Evolutionary conservation across 2,329 filamentous ascomycete species (phyloP).

Genomic region (Aspergillus sp.): DNA sequence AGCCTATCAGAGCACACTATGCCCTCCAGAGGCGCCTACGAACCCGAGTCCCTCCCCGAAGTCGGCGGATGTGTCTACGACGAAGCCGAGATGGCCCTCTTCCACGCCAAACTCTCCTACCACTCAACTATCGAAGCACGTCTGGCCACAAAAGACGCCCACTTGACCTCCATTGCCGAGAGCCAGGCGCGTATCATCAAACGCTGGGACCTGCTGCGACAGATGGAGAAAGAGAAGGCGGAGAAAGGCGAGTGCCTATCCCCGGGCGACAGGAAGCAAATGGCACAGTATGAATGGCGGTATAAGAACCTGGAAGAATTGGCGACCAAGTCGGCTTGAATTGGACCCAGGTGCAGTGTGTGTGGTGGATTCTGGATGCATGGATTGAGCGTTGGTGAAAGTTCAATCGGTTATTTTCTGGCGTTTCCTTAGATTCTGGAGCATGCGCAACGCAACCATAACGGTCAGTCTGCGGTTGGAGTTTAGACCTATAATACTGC

Average conservation of each 20-base stretch:
- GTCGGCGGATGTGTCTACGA: slow-evolving; percentile 27
- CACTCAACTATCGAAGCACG: slow-evolving; percentile 28
- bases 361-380: too few species aligned
- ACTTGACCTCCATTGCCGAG: slow-evolving; percentile 26
- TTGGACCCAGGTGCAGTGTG: too few species aligned
- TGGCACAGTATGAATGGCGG: slow-evolving; percentile 29
- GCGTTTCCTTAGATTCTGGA: too few species aligned
- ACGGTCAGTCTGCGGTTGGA: too few species aligned
- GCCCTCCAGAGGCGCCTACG: slow-evolving; percentile 16
- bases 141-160: slow-evolving; percentile 23
- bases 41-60: slow-evolving; percentile 21
- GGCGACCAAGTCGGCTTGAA: slow-evolving; percentile 13
- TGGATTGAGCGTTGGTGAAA: too few species aligned
- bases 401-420: too few species aligned
- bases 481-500: too few species aligned
- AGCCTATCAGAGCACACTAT: slow-evolving; percentile 6
- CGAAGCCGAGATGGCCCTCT: slow-evolving; percentile 31
- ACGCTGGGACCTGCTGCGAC: slow-evolving; percentile 28
- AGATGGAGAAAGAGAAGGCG: slow-evolving; percentile 24
- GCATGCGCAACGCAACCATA: too few species aligned
- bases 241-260: slow-evolving; percentile 25
- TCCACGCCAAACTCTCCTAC: slow-evolving; percentile 28
- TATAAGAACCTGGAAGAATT: slow-evolving; percentile 26
- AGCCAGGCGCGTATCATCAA: slow-evolving; percentile 27
- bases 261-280: slow-evolving; percentile 23